phyloP scores from a whole-genome alignment of 495 filamentous ascomycete genomes.

The Penicillium daleae region DNA sequence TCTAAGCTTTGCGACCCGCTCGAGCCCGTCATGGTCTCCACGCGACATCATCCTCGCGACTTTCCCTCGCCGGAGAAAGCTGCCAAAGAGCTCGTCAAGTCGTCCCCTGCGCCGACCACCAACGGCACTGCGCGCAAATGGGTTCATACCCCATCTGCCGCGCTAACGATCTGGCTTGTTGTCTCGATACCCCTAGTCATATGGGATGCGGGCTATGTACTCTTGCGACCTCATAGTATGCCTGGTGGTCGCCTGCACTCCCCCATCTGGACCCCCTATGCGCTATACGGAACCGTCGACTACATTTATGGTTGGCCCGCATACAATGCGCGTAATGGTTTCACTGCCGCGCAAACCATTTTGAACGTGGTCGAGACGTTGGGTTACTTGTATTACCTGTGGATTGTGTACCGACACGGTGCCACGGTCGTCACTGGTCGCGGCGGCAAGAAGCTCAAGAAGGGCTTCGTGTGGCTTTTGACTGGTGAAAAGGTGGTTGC shows the following conservation, averaged over 20 bases:
- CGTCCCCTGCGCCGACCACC: conserved; percentile 33
- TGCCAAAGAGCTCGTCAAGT: conserved; percentile 30
- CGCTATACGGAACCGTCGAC: conserved; percentile 79
- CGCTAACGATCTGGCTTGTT: conserved; percentile 73
- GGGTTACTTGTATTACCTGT: conserved; percentile 72
- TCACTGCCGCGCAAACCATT: conserved; percentile 74
- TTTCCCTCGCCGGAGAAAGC: conserved; percentile 45
- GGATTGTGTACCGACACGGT: conserved; percentile 58
- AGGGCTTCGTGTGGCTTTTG: conserved; percentile 47
- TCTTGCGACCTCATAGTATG: conserved; percentile 84
- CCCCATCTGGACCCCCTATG: conserved; percentile 79
- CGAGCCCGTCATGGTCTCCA: conserved; percentile 51
- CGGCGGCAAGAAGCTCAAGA: conserved; percentile 36
- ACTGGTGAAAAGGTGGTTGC: conserved; percentile 55
- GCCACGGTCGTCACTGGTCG: conserved; percentile 35
- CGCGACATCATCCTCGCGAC: conserved; percentile 53
- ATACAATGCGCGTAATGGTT: conserved; percentile 71
- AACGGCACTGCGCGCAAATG: conserved; percentile 45
- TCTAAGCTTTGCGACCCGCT: background rate
- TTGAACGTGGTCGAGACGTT: conserved; percentile 76
- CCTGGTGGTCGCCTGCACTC: conserved; percentile 74
- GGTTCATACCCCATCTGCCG: conserved; percentile 68
- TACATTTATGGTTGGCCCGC: conserved; percentile 84
- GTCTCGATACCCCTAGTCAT: conserved; percentile 79
- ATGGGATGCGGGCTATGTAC: conserved; percentile 83